Evolutionary conservation across 164 flowering plant species (phyloP).

Genomic region (Amborella trichopoda): DNA sequence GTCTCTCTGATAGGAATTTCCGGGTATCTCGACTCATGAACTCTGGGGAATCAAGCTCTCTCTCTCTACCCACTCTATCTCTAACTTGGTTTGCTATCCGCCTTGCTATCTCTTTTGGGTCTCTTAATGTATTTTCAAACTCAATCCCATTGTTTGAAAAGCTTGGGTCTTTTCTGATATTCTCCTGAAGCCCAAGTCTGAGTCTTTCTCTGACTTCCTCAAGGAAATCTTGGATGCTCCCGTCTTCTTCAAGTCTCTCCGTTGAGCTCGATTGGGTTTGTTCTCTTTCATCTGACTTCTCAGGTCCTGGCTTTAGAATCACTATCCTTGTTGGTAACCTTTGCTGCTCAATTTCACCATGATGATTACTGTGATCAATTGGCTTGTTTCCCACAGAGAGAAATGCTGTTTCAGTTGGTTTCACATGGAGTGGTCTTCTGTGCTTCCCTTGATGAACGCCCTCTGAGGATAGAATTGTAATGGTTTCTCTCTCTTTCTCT

Average conservation of each 20-base stretch:
- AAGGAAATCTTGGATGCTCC: conserved; percentile 66
- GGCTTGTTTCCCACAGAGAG: too few species aligned
- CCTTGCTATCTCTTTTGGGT: conserved; percentile 43
- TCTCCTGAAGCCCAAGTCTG: conserved; percentile 62
- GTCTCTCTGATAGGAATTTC: conserved; percentile 57
- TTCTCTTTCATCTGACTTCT: conserved; percentile 28
- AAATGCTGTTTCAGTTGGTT: too few species aligned
- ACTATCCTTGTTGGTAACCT: conserved; percentile 63
- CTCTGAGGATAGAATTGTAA: too few species aligned
- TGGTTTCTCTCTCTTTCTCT: too few species aligned
- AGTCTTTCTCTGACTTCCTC: conserved; percentile 82
- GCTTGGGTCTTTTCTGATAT: conserved; percentile 22
- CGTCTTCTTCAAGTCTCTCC: conserved; percentile 35
- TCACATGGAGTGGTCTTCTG: too few species aligned
- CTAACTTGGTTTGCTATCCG: conserved; percentile 52
- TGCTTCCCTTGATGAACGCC: too few species aligned
- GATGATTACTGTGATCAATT: too few species aligned
- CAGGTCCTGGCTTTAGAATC: conserved; percentile 82
- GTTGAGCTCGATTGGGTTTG: conserved; percentile 51
- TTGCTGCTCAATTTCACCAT: too few species aligned
- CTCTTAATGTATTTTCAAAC: conserved; percentile 44
- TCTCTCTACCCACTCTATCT: conserved; percentile 49
- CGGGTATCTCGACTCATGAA: conserved; percentile 54
- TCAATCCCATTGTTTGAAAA: conserved; percentile 66
- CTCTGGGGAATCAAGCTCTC: conserved; percentile 52